Evolutionary conservation across 2,329 filamentous ascomycete genomes (phyloP).

Genomic region (Diaporthe australafricana): DNA sequence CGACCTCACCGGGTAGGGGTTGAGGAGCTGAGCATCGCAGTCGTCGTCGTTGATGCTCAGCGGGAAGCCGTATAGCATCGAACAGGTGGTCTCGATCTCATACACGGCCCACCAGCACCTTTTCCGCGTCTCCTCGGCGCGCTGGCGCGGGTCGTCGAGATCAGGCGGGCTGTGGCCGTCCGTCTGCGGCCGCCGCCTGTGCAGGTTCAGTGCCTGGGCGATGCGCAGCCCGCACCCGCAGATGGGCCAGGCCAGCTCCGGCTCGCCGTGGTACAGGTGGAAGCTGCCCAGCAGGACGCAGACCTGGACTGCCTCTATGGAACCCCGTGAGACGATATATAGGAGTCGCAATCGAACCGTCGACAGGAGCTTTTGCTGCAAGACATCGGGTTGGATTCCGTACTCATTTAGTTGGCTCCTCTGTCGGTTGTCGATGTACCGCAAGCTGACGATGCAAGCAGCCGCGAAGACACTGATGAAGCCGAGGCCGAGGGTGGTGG

Average conservation of each 20-base stretch:
- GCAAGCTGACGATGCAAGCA: not conserved
- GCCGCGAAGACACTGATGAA: not conserved
- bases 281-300: not conserved
- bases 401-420: rapidly evolving
- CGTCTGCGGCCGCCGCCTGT: not conserved
- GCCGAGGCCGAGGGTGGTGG: not conserved
- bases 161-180: not conserved
- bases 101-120: constrained; percentile 12
- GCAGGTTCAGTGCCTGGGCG: not conserved
- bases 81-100: not conserved
- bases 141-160: not conserved
- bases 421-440: not conserved
- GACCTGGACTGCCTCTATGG: not conserved
- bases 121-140: not conserved
- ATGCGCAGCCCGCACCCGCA: not conserved
- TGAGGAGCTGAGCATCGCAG: not conserved
- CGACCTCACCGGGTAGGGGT: not conserved
- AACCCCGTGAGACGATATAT: not conserved
- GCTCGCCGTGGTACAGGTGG: not conserved
- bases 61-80: not conserved
- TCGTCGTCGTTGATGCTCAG: constrained; percentile 8
- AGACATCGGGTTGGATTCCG: not conserved
- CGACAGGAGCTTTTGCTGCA: not conserved
- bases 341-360: not conserved
- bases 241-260: not conserved